Conservation (phyloP, 805 yeast species). For the baker's yeast (Saccharomyces cerevisiae) region DNA sequence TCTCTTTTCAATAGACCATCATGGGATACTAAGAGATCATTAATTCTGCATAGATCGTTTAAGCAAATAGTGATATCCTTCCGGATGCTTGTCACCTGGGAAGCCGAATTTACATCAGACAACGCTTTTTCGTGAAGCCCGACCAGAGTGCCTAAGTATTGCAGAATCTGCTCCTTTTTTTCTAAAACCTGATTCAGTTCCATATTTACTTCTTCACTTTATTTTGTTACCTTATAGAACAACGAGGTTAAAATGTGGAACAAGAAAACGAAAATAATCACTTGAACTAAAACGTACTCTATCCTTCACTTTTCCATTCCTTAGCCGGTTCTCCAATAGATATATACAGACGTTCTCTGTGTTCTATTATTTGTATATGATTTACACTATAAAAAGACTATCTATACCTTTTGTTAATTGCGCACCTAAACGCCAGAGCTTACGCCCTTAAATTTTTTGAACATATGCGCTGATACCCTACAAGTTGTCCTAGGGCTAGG, state of each 20-base stretch:
- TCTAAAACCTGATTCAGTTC: constrained; percentile 17
- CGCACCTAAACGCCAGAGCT: not conserved
- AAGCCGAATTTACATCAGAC: constrained; percentile 9
- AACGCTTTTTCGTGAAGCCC: constrained; percentile 18
- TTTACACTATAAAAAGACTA: not conserved
- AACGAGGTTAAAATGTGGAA: not conserved
- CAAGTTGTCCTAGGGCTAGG: not conserved
- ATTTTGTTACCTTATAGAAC: not conserved
- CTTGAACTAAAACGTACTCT: not conserved
- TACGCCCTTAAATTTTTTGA: not conserved
- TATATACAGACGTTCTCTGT: not conserved
- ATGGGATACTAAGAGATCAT: constrained; percentile 18
- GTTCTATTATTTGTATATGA: not conserved
- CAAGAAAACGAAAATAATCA: not conserved
- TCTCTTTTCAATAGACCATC: constrained; percentile 22
- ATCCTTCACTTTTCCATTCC: not conserved
- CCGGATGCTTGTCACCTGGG: constrained; percentile 16
- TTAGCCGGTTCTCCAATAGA: not conserved
- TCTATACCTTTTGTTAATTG: not conserved
- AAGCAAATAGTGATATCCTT: constrained; percentile 24
- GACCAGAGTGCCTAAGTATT: constrained; percentile 15
- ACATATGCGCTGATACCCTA: not conserved
- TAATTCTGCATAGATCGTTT: constrained; percentile 21
- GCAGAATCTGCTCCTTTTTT: constrained; percentile 18
- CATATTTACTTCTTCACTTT: not conserved